Evolutionary conservation across 1,139 yeast genomes (phyloP).

Genomic region (Candida sp.): DNA sequence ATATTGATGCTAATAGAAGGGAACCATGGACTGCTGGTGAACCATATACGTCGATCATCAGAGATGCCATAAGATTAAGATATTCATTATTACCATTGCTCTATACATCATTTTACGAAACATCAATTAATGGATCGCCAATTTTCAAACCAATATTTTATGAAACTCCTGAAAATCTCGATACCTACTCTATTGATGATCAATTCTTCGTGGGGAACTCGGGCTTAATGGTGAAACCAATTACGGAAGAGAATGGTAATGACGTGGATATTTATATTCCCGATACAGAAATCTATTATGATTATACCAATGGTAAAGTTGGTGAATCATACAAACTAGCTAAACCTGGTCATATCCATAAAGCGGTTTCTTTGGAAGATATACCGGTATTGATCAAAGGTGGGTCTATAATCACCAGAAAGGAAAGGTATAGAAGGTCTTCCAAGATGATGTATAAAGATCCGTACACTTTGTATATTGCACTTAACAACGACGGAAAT

Average conservation of each 20-base stretch:
- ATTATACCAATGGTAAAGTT: constrained; percentile 39
- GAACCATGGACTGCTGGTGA: constrained; percentile 90
- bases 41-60: constrained; percentile 63
- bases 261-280: constrained; percentile 58
- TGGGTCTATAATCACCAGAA: constrained; percentile 68
- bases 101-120: constrained; percentile 75
- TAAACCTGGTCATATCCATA: constrained; percentile 13
- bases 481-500: constrained; percentile 44
- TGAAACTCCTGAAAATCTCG: constrained; percentile 51
- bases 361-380: constrained; percentile 49
- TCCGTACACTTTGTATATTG: constrained; percentile 77
- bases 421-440: constrained; percentile 78
- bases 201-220: constrained; percentile 75
- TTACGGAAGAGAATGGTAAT: constrained; percentile 53
- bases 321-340: constrained; percentile 2
- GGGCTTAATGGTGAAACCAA: constrained; percentile 81
- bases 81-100: constrained; percentile 74
- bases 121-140: constrained; percentile 64
- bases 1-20: constrained; percentile 85
- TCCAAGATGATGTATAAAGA: constrained; percentile 73
- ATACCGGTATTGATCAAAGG: constrained; percentile 77
- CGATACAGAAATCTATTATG: constrained; percentile 59
- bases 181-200: constrained; percentile 66
- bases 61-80: constrained; percentile 69
- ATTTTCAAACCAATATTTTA: constrained; percentile 75